Evolutionary conservation across 1,284 basidiomycete species (phyloP).

Genomic region (Neotropicomus parvogracilis): DNA sequence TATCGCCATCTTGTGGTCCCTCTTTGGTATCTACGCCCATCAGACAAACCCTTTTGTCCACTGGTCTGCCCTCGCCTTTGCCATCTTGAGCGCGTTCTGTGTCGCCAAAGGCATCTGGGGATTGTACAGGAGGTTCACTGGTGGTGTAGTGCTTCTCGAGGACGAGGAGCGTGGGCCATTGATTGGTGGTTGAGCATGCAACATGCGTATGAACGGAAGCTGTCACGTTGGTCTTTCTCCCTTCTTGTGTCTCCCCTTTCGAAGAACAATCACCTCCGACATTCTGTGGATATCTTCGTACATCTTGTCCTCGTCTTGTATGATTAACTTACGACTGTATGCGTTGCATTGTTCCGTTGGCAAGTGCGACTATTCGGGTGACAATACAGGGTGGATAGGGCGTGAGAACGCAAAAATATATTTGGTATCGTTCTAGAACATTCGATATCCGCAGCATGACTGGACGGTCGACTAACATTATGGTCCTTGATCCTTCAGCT

Average conservation of each 20-base stretch:
- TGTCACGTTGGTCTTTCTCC: not conserved
- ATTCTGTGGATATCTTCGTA: conserved; percentile 4
- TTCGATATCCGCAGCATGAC: conserved; percentile 16
- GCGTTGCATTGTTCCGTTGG: not conserved
- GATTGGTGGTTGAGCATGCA: conserved; percentile 37
- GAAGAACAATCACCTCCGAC: not conserved
- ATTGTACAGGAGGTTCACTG: conserved; percentile 40
- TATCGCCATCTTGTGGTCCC: conserved; percentile 78
- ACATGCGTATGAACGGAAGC: not conserved
- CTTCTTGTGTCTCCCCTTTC: not conserved
- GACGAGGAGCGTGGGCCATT: conserved; percentile 89
- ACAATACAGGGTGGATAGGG: not conserved
- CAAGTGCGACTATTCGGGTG: no score
- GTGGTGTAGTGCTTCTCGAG: conserved; percentile 54
- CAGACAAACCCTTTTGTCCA: conserved; percentile 71
- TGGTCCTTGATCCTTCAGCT: no score
- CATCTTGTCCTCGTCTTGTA: conserved; percentile 1
- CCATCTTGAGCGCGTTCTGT: conserved; percentile 81
- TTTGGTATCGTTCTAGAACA: conserved; percentile 25
- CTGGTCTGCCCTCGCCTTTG: conserved; percentile 85
- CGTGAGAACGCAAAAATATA: conserved; percentile 16
- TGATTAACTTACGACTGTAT: conserved; percentile 4
- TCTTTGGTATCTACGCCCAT: conserved; percentile 82
- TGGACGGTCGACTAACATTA: not conserved
- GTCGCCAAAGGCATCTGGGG: conserved; percentile 73